Evolutionary conservation across 768 basidiomycete species (phyloP), one percentile per base, ranked within the genome.

Genomic region (Naganishia kalamii): DNA sequence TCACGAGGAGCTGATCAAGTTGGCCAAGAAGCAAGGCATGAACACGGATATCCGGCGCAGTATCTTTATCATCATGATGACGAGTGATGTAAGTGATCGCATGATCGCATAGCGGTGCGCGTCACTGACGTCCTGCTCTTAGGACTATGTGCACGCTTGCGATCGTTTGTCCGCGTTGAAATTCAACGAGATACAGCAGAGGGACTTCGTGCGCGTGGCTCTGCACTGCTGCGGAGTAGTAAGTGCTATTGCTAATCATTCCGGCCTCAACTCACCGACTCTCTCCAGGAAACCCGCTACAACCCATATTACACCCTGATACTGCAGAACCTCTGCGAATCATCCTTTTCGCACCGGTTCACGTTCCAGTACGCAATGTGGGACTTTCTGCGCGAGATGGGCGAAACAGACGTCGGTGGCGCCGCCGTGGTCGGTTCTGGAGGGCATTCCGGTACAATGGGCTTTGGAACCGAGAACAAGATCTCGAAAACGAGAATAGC

Each of bases 121-220:
- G 21, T 54, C 63, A 32, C 13, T 21, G 40, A 15, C 13, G 33
- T 47, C 7, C 19, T 59, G 47, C 35, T 46, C 40, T 64, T 27
- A 98, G 94, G 96, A 99, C 75, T 98, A 90, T 72, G 81, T 91
- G n/a, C 92, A 98, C 72, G 94, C 93, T 0, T 92, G 89, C 72
- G 90, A 94, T 65, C 83, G 92, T n/a, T 79, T 98, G 23, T 83
- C 85, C 21, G 88, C 90, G 67, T 81, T 97, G 40, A 87, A 85
- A 61, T 81, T 98, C 47, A 87, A 86, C 0, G 92, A 94, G 70
- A 81, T 89, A 1, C 96, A 97, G 74, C 92, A 92, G 76, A 85
- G 96, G 33, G 96, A 98, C 76, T 90, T 94, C 40, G 81, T 96
- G n/a, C 86, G 92, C 11, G 93, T 98, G 15, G 77, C 91, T 7